Evolutionary conservation across 257 asterid species (phyloP).

Genomic region (Solanum lycopersicoides): DNA sequence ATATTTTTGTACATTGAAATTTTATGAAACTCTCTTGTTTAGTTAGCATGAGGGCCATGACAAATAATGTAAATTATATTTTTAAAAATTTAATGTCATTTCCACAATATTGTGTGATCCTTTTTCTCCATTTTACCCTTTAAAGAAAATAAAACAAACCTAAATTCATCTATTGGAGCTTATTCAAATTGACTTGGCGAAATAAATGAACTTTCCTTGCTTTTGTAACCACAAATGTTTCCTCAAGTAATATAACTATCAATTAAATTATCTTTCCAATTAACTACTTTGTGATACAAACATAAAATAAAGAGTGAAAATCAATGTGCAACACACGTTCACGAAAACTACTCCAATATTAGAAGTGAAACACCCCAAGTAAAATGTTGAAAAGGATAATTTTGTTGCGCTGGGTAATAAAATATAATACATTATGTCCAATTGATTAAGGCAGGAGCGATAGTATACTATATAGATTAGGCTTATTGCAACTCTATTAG

Average conservation of each 20-base stretch:
- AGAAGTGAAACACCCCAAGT: neutral
- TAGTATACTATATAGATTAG: neutral
- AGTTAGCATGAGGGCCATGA: neutral
- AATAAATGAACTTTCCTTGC: neutral
- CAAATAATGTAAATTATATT: neutral
- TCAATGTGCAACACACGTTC: neutral
- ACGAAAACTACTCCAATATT: neutral
- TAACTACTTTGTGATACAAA: neutral
- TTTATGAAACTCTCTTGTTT: neutral
- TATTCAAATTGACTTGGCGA: neutral
- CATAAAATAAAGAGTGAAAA: neutral
- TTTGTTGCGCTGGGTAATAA: too few relatives aligned
- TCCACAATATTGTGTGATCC: neutral
- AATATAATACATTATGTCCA: too few relatives aligned
- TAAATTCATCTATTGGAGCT: neutral
- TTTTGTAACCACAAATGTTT: neutral
- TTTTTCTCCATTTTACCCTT: neutral
- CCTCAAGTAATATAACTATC: neutral
- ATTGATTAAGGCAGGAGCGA: too few relatives aligned
- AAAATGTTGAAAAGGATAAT: too few relatives aligned
- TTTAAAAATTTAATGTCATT: neutral
- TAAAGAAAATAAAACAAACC: neutral
- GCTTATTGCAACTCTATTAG: neutral
- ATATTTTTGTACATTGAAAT: neutral
- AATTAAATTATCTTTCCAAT: neutral